These are phyloP conservation scores for Amanita inopinata DNA, from an alignment of 768 basidiomycete species.

Conservation along the genomic window DNA sequence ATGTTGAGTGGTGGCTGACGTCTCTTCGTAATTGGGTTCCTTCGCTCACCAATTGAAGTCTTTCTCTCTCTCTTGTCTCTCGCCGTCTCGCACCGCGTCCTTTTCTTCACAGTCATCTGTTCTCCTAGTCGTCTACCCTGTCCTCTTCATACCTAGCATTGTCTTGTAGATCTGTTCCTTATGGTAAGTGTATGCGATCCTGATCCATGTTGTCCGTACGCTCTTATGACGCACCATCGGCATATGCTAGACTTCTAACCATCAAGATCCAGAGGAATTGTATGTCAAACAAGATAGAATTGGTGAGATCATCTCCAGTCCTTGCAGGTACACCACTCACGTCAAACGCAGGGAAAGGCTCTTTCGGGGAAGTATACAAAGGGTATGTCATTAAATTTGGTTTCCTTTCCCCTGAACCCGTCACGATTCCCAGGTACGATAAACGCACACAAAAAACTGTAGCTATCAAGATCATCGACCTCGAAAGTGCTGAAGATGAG, in stretches of 20 bases:
- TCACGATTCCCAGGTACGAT: slow-evolving; percentile 58
- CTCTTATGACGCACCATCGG: background rate
- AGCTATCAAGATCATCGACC: slow-evolving; percentile 99
- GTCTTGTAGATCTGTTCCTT: background rate
- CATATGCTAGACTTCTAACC: slow-evolving; percentile 44
- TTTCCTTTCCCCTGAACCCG: slow-evolving; percentile 13
- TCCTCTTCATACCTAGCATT: background rate
- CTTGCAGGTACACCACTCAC: slow-evolving; percentile 8
- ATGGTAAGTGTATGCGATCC: slow-evolving; percentile 18
- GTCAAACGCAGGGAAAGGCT: slow-evolving; percentile 73
- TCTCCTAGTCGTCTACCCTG: background rate
- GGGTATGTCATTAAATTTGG: slow-evolving; percentile 47
- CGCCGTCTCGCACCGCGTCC: background rate
- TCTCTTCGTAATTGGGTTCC: slow-evolving; percentile 7
- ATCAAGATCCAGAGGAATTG: slow-evolving; percentile 91
- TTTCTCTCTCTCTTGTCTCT: slow-evolving; percentile 1
- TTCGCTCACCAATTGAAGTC: slow-evolving; percentile 8
- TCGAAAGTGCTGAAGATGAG: slow-evolving; percentile 98
- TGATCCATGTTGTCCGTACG: background rate
- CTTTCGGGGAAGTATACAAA: slow-evolving; percentile 99
- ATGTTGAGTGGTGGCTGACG: slow-evolving; percentile 5
- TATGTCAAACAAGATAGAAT: slow-evolving; percentile 98
- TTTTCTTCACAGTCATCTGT: background rate
- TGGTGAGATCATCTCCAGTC: slow-evolving; percentile 40
- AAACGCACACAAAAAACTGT: slow-evolving; percentile 94